phyloP scores from a whole-genome alignment of 208 protist species.

The Plasmodiophora brassicae region DNA sequence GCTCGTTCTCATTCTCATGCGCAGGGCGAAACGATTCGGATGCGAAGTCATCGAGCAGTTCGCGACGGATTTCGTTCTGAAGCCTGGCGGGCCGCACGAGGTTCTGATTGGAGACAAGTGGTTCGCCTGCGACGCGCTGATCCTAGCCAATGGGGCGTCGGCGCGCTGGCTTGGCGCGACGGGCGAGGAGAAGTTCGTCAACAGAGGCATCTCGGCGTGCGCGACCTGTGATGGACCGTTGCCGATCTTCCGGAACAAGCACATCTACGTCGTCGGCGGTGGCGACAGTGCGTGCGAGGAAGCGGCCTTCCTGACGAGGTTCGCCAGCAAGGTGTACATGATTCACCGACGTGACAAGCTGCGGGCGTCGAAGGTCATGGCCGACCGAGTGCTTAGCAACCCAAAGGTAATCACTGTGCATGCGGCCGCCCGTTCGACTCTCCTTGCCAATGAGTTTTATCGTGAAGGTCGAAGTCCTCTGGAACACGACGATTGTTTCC shows the following conservation, averaged over 20 bases:
- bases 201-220: slow-evolving; percentile 67
- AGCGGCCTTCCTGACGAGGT: slow-evolving; percentile 63
- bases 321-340: slow-evolving; percentile 61
- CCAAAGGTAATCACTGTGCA: neutral
- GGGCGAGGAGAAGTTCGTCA: slow-evolving; percentile 58
- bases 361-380: slow-evolving; percentile 71
- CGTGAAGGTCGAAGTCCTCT: neutral
- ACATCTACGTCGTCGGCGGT: slow-evolving; percentile 65
- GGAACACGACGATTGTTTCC: slow-evolving; percentile 54
- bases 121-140: slow-evolving; percentile 52
- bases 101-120: neutral
- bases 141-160: slow-evolving; percentile 68
- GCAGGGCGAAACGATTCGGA: slow-evolving; percentile 26
- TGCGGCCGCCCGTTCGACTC: neutral
- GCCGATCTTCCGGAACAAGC: slow-evolving; percentile 64
- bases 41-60: slow-evolving; percentile 55
- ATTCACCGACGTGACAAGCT: slow-evolving; percentile 67
- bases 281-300: slow-evolving; percentile 70
- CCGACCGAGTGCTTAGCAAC: slow-evolving; percentile 35
- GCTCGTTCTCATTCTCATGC: too few relatives aligned
- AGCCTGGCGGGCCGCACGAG: neutral
- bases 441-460: neutral
- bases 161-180: slow-evolving; percentile 52
- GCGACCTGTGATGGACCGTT: slow-evolving; percentile 61
- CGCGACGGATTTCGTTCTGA: slow-evolving; percentile 57